Percentiles rank a stretch among this genome's conserved stretches.
These are phyloP conservation scores for Funneliformis geosporum DNA, from an alignment of 192 early-diverging fungal species.

Conservation along the genomic window DNA sequence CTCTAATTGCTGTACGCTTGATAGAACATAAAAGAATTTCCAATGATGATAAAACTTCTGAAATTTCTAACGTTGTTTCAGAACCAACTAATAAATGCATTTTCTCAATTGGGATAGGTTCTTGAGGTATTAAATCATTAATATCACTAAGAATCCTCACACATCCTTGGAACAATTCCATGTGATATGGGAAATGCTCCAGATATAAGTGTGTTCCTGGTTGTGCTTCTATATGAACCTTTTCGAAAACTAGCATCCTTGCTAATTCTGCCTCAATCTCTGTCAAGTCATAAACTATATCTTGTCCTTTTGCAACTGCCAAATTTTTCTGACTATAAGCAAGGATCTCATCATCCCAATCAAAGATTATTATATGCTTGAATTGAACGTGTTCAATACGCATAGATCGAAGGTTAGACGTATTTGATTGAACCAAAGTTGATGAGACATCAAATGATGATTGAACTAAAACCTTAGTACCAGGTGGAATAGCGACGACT, in stretches of 20 bases:
- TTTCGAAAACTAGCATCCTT: constrained; percentile 13
- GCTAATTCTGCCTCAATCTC: constrained; percentile 30
- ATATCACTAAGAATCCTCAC: constrained; percentile 25
- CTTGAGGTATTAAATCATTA: constrained; percentile 13
- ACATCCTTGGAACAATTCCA: constrained; percentile 30
- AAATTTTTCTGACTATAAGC: constrained; percentile 26
- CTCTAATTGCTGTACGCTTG: constrained; percentile 9
- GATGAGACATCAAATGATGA: neutral
- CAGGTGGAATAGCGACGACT: neutral
- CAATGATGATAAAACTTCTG: constrained; percentile 24
- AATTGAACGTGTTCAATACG: neutral
- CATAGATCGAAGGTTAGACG: constrained; percentile 9
- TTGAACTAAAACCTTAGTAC: neutral
- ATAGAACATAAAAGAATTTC: constrained; percentile 35
- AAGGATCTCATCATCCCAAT: constrained; percentile 27
- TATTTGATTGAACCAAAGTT: neutral
- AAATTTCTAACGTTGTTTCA: neutral
- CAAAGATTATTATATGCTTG: constrained; percentile 5
- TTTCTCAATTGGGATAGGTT: constrained; percentile 9
- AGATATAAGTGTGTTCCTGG: neutral
- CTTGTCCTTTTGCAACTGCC: neutral
- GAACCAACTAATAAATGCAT: neutral
- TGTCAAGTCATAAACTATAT: constrained; percentile 13
- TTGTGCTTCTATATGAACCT: constrained; percentile 13
- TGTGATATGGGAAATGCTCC: constrained; percentile 19